Evolutionary conservation across 345 rosid species (phyloP), one percentile per base, ranked within the genome.

Genomic region (Melaleuca alternifolia): DNA sequence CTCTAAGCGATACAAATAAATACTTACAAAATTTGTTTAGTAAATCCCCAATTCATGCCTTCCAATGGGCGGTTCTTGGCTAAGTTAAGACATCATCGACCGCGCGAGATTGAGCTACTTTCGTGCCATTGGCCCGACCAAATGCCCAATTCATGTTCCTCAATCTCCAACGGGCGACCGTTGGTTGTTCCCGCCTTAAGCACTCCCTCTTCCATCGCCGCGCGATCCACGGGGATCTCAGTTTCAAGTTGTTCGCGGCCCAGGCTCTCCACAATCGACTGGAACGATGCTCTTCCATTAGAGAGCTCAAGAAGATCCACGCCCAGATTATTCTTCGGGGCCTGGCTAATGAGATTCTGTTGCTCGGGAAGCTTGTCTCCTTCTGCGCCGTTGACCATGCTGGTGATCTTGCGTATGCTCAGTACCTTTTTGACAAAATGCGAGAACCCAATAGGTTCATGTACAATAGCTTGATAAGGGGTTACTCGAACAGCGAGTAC

Each of bases 231-330:
- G 10, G 37, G 82, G 5, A 28, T 7, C 46, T 51, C 20, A 1
- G 30, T 0, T 54, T 30, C 79, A 51, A 57, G 20, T 51, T 71
- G 5, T 65, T 33, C 83, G 18, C 84, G 52, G 28, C 37, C 37
- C 86, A 71, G 61, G 76, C 52, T 11, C 88, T 90, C 30, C 88
- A 44, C 86, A 50, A 16, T 24, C 87, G 77, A 50, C 71, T 87
- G 7, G 86, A 86, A n/a, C 75, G 79, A 76, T 87, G 90, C 87
- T 86, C 89, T 10, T 89, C 93, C 26, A 85, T 90, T 86, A 56
- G 84, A 26, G 88, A 89, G 83, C 89, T 89, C 51, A 91, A 88
- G 57, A 88, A 89, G 84, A 85, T 91, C 81, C 93, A 91, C 54
- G 92, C 90, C 79, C 86, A 88, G 44, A 87, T 89, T 51, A 81